Evolutionary conservation across 345 rosid genomes (phyloP).

Genomic region (Viola odorata): DNA sequence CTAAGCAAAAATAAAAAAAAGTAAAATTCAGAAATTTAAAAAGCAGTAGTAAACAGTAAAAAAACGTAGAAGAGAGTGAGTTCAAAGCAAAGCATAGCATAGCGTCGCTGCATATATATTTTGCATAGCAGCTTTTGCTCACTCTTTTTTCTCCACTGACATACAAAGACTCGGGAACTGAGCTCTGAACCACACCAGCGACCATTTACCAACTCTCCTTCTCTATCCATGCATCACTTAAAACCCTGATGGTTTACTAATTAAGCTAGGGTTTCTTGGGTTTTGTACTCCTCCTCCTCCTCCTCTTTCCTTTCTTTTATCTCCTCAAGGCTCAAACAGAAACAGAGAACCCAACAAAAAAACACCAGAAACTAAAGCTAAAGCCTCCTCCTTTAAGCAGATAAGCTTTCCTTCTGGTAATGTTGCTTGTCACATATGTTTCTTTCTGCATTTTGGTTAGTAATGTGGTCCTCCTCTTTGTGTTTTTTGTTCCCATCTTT

Average conservation of each 20-base stretch:
- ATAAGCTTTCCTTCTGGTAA: not conserved
- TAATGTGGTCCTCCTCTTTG: not conserved
- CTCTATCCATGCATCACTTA: not conserved
- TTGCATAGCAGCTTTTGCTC: constrained; percentile 8
- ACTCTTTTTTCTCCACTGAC: constrained; percentile 4
- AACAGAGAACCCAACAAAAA: not conserved
- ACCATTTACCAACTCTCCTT: not conserved
- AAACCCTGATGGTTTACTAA: not conserved
- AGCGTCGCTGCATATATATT: not conserved
- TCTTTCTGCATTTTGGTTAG: not conserved
- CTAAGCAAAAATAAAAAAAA: too few species aligned
- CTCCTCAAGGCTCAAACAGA: too few species aligned
- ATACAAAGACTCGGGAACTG: constrained; percentile 13
- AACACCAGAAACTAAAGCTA: not conserved
- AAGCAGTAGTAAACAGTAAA: too few species aligned
- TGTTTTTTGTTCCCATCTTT: not conserved
- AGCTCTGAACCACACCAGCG: not conserved
- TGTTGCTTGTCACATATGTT: not conserved
- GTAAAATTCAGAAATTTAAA: too few species aligned
- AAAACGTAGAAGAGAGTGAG: too few species aligned
- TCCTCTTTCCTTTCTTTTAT: too few species aligned
- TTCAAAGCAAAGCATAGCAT: too few species aligned
- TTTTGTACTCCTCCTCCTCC: too few species aligned
- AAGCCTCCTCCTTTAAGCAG: not conserved
- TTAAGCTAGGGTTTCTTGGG: not conserved